A percentile compares a stretch with the other conserved stretches of the same genome.
These are phyloP conservation scores for Russula olivacea DNA, from an alignment of 768 basidiomycete genomes.

Conservation along the genomic window DNA sequence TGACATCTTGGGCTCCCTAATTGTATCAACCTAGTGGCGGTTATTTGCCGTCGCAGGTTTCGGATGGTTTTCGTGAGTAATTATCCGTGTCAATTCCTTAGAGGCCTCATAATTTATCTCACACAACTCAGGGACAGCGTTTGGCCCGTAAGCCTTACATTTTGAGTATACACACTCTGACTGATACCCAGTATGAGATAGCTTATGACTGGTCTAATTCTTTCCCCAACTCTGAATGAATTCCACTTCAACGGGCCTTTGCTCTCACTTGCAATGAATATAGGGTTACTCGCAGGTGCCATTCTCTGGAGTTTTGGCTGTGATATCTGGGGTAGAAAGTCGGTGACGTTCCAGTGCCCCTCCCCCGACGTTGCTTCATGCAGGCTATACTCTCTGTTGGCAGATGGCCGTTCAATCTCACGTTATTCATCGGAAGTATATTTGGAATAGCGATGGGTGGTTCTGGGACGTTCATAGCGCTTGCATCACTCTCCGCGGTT, in stretches of 20 bases:
- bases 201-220: constrained; percentile 41
- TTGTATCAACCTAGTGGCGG: constrained; percentile 40
- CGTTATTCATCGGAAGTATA: constrained; percentile 46
- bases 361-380: too few species aligned
- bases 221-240: constrained; percentile 44
- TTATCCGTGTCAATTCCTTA: neutral
- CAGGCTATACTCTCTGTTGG: neutral
- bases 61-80: constrained; percentile 66
- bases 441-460: constrained; percentile 50
- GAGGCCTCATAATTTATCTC: neutral
- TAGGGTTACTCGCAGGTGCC: constrained; percentile 48
- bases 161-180: neutral
- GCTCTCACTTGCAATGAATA: constrained; percentile 46
- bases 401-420: constrained; percentile 50
- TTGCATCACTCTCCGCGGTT: constrained; percentile 43
- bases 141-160: constrained; percentile 51
- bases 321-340: constrained; percentile 48
- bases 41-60: constrained; percentile 66
- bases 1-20: neutral
- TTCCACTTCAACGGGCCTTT: constrained; percentile 45
- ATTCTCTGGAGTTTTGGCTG: constrained; percentile 45
- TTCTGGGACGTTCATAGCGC: constrained; percentile 41
- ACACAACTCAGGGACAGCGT: constrained; percentile 51
- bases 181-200: constrained; percentile 17
- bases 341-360: constrained; percentile 12